Percentiles rank a stretch among this genome's conserved stretches.
phyloP scores from a whole-genome alignment of 805 yeast species.

The Cyberlindnera mycetangii region DNA sequence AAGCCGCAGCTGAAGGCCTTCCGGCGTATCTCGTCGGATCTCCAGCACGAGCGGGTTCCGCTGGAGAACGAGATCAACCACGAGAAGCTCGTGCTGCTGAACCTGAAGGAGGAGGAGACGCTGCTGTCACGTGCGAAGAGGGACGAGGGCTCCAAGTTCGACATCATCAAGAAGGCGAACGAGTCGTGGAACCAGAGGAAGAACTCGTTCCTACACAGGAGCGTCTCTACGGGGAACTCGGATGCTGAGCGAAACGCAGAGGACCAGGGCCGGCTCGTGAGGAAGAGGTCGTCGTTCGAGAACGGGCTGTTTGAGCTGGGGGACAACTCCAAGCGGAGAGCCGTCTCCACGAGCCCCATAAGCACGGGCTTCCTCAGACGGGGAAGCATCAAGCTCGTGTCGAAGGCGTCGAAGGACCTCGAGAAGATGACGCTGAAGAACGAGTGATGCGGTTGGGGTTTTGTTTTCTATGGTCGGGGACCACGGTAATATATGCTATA shows the following conservation, averaged over 20 bases:
- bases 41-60: conserved; percentile 25
- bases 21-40: conserved; percentile 24
- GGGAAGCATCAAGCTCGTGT: conserved; percentile 21
- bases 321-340: conserved; percentile 24
- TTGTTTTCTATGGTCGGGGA: no score
- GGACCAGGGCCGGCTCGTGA: conserved; percentile 11
- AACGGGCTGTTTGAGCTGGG: not conserved
- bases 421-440: conserved; percentile 25
- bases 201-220: conserved; percentile 1
- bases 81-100: conserved; percentile 27
- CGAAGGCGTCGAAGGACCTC: conserved; percentile 26
- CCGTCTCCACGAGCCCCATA: conserved; percentile 28
- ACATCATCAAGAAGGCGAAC: conserved; percentile 28
- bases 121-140: no score
- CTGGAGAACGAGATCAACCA: conserved; percentile 27
- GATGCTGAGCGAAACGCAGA: conserved; percentile 7
- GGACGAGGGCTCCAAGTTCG: conserved; percentile 21
- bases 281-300: conserved; percentile 26
- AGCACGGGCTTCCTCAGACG: conserved; percentile 20
- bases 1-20: conserved; percentile 30
- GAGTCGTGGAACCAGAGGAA: conserved; percentile 29
- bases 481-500: no score
- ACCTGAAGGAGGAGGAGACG: conserved; percentile 23
- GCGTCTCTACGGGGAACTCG: not conserved
- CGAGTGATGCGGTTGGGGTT: not conserved